These are phyloP conservation scores for Nemania abortiva DNA, from an alignment of 2,329 filamentous ascomycete genomes.

Conservation along the genomic window DNA sequence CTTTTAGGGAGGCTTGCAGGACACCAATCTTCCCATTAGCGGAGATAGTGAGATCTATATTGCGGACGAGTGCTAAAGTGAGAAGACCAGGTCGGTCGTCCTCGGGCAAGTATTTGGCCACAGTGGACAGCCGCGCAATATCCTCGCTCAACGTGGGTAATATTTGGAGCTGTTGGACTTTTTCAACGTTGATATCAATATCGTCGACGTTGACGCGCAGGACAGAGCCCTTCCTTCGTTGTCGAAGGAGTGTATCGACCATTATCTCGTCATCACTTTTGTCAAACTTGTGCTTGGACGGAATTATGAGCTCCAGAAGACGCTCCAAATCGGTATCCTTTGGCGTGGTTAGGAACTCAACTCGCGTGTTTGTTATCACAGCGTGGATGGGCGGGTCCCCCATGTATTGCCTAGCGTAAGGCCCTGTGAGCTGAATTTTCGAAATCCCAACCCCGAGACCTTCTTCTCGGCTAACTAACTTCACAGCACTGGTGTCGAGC, in stretches of 20 bases:
- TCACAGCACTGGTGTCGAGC: constrained; percentile 83
- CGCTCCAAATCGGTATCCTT: constrained; percentile 84
- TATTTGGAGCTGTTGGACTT: constrained; percentile 73
- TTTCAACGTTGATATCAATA: constrained; percentile 71
- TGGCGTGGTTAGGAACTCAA: constrained; percentile 80
- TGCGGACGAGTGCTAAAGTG: constrained; percentile 75
- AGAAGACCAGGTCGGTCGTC: constrained; percentile 93
- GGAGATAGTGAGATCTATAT: constrained; percentile 70
- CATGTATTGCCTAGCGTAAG: constrained; percentile 66
- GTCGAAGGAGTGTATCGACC: constrained; percentile 88
- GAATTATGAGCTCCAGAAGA: constrained; percentile 86
- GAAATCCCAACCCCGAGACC: constrained; percentile 80
- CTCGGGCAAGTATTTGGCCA: constrained; percentile 94
- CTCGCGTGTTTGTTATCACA: constrained; percentile 73
- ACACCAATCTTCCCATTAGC: constrained; percentile 77
- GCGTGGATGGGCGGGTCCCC: constrained; percentile 71
- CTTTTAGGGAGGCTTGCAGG: constrained; percentile 67
- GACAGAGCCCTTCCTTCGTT: constrained; percentile 87
- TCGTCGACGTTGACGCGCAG: constrained; percentile 76
- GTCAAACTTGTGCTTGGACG: constrained; percentile 88
- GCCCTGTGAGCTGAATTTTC: constrained; percentile 79
- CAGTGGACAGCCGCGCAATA: constrained; percentile 82
- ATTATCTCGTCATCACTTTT: constrained; percentile 93
- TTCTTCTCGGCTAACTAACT: constrained; percentile 80
- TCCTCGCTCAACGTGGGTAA: constrained; percentile 82